Evolutionary conservation across 495 filamentous ascomycete genomes (phyloP), one percentile per base, ranked within the genome.

Genomic region (Mycothermus thermophilus): DNA sequence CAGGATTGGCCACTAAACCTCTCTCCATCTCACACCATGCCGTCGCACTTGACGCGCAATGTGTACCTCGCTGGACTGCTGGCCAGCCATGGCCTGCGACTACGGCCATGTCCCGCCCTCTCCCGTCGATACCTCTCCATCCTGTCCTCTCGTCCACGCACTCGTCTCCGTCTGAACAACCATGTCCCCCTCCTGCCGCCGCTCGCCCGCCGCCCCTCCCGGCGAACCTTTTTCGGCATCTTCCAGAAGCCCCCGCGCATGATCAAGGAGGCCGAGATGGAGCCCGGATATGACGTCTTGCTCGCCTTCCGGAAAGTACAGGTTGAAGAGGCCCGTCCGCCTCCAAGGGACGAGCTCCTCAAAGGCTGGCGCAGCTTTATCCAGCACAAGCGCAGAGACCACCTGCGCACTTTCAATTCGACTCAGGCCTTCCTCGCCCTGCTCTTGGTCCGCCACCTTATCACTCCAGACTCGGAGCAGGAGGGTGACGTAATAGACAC

Each of bases 31-130:
- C 43, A 48, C 57, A 48, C 56, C 41, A 92, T 92, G 85, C 80
- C 78, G 50, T 86, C 84, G 56, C 79, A 84, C 50, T 71, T 93
- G 44, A 77, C 82, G 32, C 72, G 78, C 57, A 59, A 69, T 53
- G 76, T 84, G 43, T 81, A 86, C 52, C n/a, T n/a, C n/a, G 70
- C 71, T 37, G 71, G 72, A 44, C 66, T 88, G 35, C 63, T 82
- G 40, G 65, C 74, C 47, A 75, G 74, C 56, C 66, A 77, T 49
- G 70, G 74, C 36, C 55, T 11, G 6, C 11, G 40, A 37, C 77
- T 47, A 41, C 65, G 20, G 42, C 50, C 49, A 17, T 43, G 38
- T 58, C 42, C 41, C 37, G 39, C 35, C 30, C 40, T 38, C 18
- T 12, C 34, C 23, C 27, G 30, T 27, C 34, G 35, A 35, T 49